These are phyloP conservation scores for Yamadazyma sp. DNA, from an alignment of 805 yeast species.

Conservation along the genomic window DNA sequence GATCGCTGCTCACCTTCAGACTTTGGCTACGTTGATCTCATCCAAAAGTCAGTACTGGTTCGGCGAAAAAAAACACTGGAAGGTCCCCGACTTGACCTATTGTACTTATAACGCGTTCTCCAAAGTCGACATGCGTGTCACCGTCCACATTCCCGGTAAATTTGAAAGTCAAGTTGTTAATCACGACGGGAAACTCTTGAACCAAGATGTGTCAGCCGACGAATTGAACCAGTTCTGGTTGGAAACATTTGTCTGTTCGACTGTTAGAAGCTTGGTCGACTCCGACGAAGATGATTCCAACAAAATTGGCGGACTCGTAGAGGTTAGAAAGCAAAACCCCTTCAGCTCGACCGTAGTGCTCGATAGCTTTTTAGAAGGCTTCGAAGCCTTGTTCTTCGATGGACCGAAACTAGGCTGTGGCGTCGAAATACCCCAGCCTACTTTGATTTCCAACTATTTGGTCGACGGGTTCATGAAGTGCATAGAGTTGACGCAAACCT, in stretches of 20 bases:
- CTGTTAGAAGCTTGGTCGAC: constrained; percentile 70
- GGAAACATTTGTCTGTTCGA: constrained; percentile 63
- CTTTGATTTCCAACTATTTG: constrained; percentile 61
- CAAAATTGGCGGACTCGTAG: constrained; percentile 63
- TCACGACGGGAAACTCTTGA: constrained; percentile 51
- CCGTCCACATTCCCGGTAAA: constrained; percentile 74
- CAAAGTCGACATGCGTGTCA: constrained; percentile 66
- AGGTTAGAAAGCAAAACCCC: constrained; percentile 82
- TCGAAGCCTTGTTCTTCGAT: constrained; percentile 61
- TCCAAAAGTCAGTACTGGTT: constrained; percentile 73
- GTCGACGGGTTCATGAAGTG: constrained; percentile 72
- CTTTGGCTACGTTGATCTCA: constrained; percentile 60
- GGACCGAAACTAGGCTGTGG: constrained; percentile 68
- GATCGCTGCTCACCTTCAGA: constrained; percentile 72
- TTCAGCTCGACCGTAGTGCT: constrained; percentile 46
- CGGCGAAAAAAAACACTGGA: constrained; percentile 69
- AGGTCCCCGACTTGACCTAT: constrained; percentile 69
- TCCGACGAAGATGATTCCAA: constrained; percentile 67
- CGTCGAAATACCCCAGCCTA: constrained; percentile 69
- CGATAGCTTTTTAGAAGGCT: constrained; percentile 56
- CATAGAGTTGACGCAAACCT: constrained; percentile 64
- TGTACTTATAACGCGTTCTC: constrained; percentile 64
- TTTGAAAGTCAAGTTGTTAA: constrained; percentile 56
- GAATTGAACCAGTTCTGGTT: constrained; percentile 55
- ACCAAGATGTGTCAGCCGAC: constrained; percentile 54